Percentiles rank a stretch among this genome's conserved stretches.
Conservation (phyloP, 176 grass and related monocot genomes). For the Oryza punctata region DNA sequence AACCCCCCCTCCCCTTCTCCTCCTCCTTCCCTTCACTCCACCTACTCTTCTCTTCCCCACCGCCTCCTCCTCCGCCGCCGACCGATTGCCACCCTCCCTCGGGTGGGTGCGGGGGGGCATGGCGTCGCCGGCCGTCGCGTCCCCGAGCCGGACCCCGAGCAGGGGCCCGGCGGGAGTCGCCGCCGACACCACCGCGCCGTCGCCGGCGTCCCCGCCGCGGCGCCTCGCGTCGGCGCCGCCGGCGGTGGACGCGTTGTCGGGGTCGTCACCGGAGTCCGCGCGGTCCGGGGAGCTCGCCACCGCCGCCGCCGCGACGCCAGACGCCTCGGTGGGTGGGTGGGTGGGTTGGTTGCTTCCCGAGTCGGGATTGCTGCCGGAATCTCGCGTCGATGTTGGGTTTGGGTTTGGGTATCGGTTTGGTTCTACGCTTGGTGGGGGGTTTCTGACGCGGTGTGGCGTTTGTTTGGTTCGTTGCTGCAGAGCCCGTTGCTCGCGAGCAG, state of each 20-base stretch:
- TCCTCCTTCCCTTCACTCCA: constrained; percentile 13
- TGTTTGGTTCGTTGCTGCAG: constrained; percentile 32
- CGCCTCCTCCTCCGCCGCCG: neutral
- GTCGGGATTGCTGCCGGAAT: constrained; percentile 28
- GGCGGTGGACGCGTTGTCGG: constrained; percentile 24
- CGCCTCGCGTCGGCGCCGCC: constrained; percentile 40
- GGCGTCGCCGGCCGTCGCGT: constrained; percentile 34
- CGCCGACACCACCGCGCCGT: constrained; percentile 37
- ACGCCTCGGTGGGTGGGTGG: constrained; percentile 47
- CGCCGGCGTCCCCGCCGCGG: constrained; percentile 43
- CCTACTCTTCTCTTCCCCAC: constrained; percentile 41
- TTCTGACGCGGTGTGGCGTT: constrained; percentile 10
- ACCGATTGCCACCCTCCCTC: neutral
- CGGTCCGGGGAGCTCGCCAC: constrained; percentile 48
- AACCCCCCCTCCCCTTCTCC: constrained; percentile 1
- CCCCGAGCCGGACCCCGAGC: constrained; percentile 32
- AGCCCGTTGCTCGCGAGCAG: constrained; percentile 53
- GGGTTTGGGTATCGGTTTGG: neutral
- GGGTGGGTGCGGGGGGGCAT: neutral
- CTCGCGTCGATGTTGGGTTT: neutral
- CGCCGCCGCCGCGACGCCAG: constrained; percentile 11
- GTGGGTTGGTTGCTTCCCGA: constrained; percentile 29
- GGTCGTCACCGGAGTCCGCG: constrained; percentile 36
- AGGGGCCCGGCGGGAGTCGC: too few species aligned
- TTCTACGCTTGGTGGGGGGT: neutral